A percentile compares a stretch with the other conserved stretches of the same genome.
phyloP scores from a whole-genome alignment of 441 rosid species.

The Populus hybrid region DNA sequence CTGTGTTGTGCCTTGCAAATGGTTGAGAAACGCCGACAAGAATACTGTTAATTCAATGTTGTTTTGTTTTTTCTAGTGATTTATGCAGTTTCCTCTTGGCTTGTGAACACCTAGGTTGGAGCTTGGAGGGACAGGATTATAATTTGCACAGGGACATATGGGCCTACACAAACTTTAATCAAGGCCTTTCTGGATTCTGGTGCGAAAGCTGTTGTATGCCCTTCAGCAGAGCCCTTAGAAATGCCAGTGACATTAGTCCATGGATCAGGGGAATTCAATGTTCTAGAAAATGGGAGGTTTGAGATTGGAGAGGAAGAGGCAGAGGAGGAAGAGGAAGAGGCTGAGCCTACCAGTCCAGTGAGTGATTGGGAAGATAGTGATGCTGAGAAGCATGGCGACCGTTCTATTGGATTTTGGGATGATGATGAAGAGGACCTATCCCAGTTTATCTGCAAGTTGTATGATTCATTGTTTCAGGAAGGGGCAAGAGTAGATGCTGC shows the following conservation, averaged over 20 bases:
- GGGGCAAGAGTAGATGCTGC: slow-evolving; percentile 68
- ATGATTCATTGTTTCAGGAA: slow-evolving; percentile 65
- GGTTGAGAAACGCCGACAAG: not conserved
- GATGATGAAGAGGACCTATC: slow-evolving; percentile 77
- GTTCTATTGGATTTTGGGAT: slow-evolving; percentile 56
- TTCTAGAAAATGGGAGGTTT: slow-evolving; percentile 63
- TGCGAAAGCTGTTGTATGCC: slow-evolving; percentile 83
- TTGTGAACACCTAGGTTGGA: slow-evolving; percentile 56
- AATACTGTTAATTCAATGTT: not conserved
- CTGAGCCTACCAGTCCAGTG: slow-evolving; percentile 51
- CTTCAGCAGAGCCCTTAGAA: slow-evolving; percentile 70
- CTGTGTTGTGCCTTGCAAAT: not conserved
- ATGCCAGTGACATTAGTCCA: slow-evolving; percentile 40
- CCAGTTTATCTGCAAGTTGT: slow-evolving; percentile 64
- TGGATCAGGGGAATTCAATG: slow-evolving; percentile 52
- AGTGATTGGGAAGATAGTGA: slow-evolving; percentile 99
- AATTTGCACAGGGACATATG: slow-evolving; percentile 77
- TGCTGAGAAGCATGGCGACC: slow-evolving; percentile 43
- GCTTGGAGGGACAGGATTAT: slow-evolving; percentile 98
- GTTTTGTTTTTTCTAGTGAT: not conserved
- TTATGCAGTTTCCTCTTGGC: slow-evolving; percentile 2
- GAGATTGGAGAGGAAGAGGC: slow-evolving; percentile 89
- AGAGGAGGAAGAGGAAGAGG: slow-evolving; percentile 63
- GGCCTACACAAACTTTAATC: slow-evolving; percentile 60
- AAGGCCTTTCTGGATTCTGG: slow-evolving; percentile 91